A percentile compares a stretch with the other conserved stretches of the same genome.
Conservation (phyloP, 495 filamentous ascomycete genomes). For the Penicillium egyptiacum region DNA sequence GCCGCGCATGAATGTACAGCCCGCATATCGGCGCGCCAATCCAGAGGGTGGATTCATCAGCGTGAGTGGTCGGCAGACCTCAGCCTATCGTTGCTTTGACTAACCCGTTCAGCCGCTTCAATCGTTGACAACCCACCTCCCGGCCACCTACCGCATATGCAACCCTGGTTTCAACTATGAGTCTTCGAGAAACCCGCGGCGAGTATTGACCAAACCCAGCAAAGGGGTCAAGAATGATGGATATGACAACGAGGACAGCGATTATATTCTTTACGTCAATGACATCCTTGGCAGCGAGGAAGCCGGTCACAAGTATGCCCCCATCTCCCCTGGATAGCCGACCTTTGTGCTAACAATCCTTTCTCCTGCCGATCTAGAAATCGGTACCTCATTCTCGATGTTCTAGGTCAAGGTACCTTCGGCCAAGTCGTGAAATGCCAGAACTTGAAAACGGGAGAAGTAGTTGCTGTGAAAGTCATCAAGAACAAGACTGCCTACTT, state of each 20-base stretch:
- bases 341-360: slow-evolving; percentile 17
- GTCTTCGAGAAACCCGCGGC: slow-evolving; percentile 93
- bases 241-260: slow-evolving; percentile 98
- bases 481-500: slow-evolving; percentile 99
- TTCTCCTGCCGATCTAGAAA: slow-evolving; percentile 58
- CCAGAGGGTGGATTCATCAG: slow-evolving; percentile 99
- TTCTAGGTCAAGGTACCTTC: slow-evolving; percentile 96
- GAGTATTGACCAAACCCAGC: slow-evolving; percentile 98
- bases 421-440: slow-evolving; percentile 99
- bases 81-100: slow-evolving; percentile 3
- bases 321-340: background rate
- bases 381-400: slow-evolving; percentile 96
- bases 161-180: slow-evolving; percentile 99
- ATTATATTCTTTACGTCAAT: slow-evolving; percentile 99
- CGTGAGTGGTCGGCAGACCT: slow-evolving; percentile 53
- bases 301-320: slow-evolving; percentile 85
- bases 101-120: slow-evolving; percentile 72
- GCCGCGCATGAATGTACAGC: slow-evolving; percentile 81
- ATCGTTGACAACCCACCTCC: slow-evolving; percentile 91
- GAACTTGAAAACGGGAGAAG: slow-evolving; percentile 96
- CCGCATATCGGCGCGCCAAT: slow-evolving; percentile 87
- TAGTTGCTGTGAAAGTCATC: slow-evolving; percentile 98
- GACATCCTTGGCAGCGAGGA: slow-evolving; percentile 98
- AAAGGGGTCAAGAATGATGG: slow-evolving; percentile 99
- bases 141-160: slow-evolving; percentile 96